Base-by-base conservation (phyloP, 139 green algal genomes). In the Chlamydomonas schloesseri region DNA sequence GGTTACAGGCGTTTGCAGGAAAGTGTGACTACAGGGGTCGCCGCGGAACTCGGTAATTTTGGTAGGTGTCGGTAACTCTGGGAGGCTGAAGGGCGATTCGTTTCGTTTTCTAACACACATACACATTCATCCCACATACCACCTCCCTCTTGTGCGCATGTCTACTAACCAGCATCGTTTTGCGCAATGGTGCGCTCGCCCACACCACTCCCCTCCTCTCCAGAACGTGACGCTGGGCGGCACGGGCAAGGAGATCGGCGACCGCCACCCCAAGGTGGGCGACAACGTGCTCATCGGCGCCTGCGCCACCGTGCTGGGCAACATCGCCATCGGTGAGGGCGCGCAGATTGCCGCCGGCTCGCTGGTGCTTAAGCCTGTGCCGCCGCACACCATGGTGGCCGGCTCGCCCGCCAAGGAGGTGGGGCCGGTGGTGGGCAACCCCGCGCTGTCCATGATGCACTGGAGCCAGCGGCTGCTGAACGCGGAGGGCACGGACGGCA, bases 151-250 rank as follows among this genome's bases (percentile, higher is more conserved):
- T n/a, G n/a, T n/a, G n/a, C n/a, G n/a, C n/a, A n/a, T n/a, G n/a
- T n/a, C n/a, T n/a, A n/a, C n/a, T n/a, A n/a, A n/a, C n/a, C n/a
- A n/a, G n/a, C n/a, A n/a, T n/a, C n/a, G n/a, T n/a, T n/a, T n/a
- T n/a, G n/a, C n/a, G n/a, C n/a, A n/a, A n/a, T n/a, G n/a, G n/a
- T n/a, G n/a, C n/a, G n/a, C n/a, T n/a, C n/a, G n/a, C n/a, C n/a
- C n/a, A n/a, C n/a, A n/a, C n/a, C n/a, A n/a, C n/a, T n/a, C n/a
- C n/a, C n/a, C n/a, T n/a, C n/a, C n/a, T n/a, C n/a, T 50, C 75
- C 94, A 99, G 93, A 96, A 97, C 82, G 96, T 99, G 0, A 99
- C 97, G 4, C 88, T 99, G 57, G 97, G 97, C 18, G 96, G 98
- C 31, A 99, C 97, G 3, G 98, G 98, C 33, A 99, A 99, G 89